Evolutionary conservation across 2,329 filamentous ascomycete genomes (phyloP).

Genomic region (Thielaviopsis musarum): DNA sequence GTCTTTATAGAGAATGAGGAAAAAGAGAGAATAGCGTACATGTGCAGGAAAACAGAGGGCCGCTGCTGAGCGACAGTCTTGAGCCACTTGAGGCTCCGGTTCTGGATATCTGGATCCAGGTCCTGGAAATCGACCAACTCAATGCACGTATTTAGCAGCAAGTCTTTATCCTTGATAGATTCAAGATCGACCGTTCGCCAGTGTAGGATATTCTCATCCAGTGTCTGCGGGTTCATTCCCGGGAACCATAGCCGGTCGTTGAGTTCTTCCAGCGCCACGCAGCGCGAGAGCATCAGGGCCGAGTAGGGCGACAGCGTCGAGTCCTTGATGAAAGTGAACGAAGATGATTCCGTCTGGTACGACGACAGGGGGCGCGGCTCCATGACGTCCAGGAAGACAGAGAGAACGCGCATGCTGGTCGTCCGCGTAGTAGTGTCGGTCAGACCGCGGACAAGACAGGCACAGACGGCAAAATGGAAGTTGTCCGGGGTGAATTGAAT

Average conservation of each 20-base stretch:
- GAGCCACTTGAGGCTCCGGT: conserved; percentile 41
- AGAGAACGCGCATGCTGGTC: conserved; percentile 42
- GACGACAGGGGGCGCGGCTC: conserved; percentile 13
- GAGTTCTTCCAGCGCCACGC: conserved; percentile 39
- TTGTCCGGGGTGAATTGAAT: conserved; percentile 46
- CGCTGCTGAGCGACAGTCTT: conserved; percentile 36
- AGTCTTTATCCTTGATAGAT: conserved; percentile 39
- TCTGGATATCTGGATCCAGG: conserved; percentile 45
- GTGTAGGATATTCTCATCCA: conserved; percentile 24
- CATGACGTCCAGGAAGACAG: conserved; percentile 37
- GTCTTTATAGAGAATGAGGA: not conserved
- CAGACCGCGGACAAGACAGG: conserved; percentile 45
- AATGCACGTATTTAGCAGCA: conserved; percentile 46
- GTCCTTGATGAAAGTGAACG: conserved; percentile 12
- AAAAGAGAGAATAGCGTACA: conserved; percentile 28
- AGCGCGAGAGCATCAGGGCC: conserved; percentile 39
- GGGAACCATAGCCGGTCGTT: conserved; percentile 46
- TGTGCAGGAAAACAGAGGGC: conserved; percentile 37
- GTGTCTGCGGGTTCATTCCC: conserved; percentile 29
- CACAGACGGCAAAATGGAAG: conserved; percentile 51
- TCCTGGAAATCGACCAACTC: conserved; percentile 49
- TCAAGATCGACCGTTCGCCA: conserved; percentile 27
- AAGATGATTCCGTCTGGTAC: conserved; percentile 18
- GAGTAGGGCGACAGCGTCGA: conserved; percentile 36
- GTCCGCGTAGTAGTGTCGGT: conserved; percentile 44